These are phyloP conservation scores for Piloderma croceum DNA, from an alignment of 768 basidiomycete genomes.

Conservation along the genomic window DNA sequence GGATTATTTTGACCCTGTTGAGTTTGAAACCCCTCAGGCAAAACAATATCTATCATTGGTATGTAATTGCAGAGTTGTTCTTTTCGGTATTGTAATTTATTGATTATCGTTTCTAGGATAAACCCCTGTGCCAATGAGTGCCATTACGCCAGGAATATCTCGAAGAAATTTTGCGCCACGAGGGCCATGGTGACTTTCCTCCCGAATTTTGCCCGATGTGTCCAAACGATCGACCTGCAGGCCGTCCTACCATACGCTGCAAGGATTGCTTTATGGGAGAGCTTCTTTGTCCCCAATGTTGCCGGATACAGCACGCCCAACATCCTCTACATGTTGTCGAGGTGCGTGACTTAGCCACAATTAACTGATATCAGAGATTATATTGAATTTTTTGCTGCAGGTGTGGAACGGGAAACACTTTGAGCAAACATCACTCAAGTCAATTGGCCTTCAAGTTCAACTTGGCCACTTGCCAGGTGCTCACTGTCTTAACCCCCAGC, in stretches of 20 bases:
- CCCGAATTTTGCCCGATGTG: background rate
- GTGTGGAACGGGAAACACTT: background rate
- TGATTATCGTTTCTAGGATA: too few relatives aligned
- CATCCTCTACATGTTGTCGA: background rate
- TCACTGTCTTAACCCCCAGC: background rate
- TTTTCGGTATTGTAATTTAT: too few relatives aligned
- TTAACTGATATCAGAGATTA: background rate
- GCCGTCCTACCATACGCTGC: background rate
- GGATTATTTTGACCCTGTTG: too few relatives aligned
- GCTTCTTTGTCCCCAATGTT: background rate
- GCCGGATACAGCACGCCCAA: background rate
- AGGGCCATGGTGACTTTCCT: background rate
- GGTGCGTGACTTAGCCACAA: background rate
- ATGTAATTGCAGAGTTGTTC: too few relatives aligned
- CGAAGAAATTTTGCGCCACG: background rate
- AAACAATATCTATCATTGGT: too few relatives aligned
- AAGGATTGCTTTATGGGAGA: background rate
- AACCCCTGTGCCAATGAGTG: slow-evolving; percentile 1
- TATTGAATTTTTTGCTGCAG: background rate
- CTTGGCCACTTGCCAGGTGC: background rate
- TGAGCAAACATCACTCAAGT: background rate
- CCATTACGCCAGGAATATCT: background rate
- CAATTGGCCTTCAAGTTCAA: background rate
- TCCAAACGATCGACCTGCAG: background rate
- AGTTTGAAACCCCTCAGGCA: too few relatives aligned